Evolutionary conservation across 768 basidiomycete species (phyloP).

Genomic region (Mycena latifolia): DNA sequence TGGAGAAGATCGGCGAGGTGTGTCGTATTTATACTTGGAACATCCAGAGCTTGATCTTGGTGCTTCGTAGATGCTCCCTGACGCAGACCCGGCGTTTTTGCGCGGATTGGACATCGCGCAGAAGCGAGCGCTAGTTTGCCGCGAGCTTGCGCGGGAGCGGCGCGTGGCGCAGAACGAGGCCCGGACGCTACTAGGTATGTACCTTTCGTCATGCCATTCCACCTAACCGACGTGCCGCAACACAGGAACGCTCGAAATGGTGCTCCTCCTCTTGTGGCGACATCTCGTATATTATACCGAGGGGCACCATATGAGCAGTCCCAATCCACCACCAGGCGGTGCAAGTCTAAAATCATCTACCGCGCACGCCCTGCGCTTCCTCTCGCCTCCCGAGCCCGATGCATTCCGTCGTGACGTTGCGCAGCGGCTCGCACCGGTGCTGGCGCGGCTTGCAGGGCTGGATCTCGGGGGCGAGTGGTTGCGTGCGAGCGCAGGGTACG

Average conservation of each 20-base stretch:
- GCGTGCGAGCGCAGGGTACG: slow-evolving; percentile 75
- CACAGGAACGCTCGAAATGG: slow-evolving; percentile 80
- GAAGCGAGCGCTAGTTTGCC: slow-evolving; percentile 73
- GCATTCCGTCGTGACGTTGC: slow-evolving; percentile 70
- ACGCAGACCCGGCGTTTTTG: slow-evolving; percentile 64
- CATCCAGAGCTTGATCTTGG: slow-evolving; percentile 6
- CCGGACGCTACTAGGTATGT: slow-evolving; percentile 69
- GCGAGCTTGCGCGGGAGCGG: slow-evolving; percentile 67
- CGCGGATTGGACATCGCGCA: slow-evolving; percentile 78
- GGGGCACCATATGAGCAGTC: slow-evolving; percentile 46
- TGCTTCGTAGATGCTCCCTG: slow-evolving; percentile 59
- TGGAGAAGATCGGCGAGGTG: slow-evolving; percentile 81
- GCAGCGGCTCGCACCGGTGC: slow-evolving; percentile 63
- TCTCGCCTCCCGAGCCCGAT: slow-evolving; percentile 68
- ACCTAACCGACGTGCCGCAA: slow-evolving; percentile 4
- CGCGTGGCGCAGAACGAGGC: slow-evolving; percentile 56
- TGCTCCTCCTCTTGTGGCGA: slow-evolving; percentile 84
- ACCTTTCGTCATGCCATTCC: not conserved
- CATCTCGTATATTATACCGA: slow-evolving; percentile 78
- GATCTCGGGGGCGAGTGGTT: slow-evolving; percentile 62
- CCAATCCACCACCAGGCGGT: slow-evolving; percentile 38
- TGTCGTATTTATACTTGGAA: slow-evolving; percentile 28
- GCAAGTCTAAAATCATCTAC: slow-evolving; percentile 58
- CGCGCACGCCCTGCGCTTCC: slow-evolving; percentile 64
- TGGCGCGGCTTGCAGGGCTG: slow-evolving; percentile 66